Percentiles rank a stretch among this genome's conserved stretches.
Conservation (phyloP, 2,329 filamentous ascomycete genomes). For the Plectosphaerella sp. region DNA sequence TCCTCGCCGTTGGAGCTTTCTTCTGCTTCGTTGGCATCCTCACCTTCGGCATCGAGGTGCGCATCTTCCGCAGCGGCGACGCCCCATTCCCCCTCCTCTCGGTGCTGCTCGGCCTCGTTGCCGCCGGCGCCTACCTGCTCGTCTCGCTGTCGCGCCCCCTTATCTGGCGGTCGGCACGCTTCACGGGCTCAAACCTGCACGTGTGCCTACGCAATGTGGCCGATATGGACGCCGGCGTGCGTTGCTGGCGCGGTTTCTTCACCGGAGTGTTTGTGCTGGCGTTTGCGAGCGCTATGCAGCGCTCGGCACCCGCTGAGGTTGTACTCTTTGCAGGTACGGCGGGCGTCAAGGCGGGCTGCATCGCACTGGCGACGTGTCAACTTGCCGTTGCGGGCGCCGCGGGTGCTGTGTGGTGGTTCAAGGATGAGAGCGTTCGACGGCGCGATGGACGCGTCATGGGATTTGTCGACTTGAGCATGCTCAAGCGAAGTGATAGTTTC, state of each 20-base stretch:
- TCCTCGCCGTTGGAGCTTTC: constrained; percentile 29
- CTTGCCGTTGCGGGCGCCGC: constrained; percentile 28
- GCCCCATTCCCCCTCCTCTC: constrained; percentile 35
- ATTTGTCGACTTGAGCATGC: constrained; percentile 36
- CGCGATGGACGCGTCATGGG: constrained; percentile 43
- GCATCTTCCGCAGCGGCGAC: constrained; percentile 26
- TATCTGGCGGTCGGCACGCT: constrained; percentile 42
- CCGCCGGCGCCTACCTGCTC: constrained; percentile 34
- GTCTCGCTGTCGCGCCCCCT: constrained; percentile 36
- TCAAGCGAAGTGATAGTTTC: constrained; percentile 39
- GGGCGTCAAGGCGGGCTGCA: constrained; percentile 29
- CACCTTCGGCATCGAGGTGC: constrained; percentile 38
- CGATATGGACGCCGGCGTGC: constrained; percentile 42
- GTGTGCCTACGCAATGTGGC: constrained; percentile 38
- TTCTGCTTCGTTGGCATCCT: constrained; percentile 37
- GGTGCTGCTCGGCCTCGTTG: constrained; percentile 42
- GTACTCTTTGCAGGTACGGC: constrained; percentile 12
- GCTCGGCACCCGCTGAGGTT: constrained; percentile 9
- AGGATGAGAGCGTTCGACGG: constrained; percentile 34
- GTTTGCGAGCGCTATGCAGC: constrained; percentile 29
- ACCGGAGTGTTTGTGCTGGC: constrained; percentile 39
- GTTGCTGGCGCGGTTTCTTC: constrained; percentile 33
- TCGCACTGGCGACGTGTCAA: constrained; percentile 39
- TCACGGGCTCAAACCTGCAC: constrained; percentile 42
- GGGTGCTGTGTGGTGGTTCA: constrained; percentile 34